Base-by-base conservation (phyloP, 805 yeast species). In the Candida nemodendra region DNA sequence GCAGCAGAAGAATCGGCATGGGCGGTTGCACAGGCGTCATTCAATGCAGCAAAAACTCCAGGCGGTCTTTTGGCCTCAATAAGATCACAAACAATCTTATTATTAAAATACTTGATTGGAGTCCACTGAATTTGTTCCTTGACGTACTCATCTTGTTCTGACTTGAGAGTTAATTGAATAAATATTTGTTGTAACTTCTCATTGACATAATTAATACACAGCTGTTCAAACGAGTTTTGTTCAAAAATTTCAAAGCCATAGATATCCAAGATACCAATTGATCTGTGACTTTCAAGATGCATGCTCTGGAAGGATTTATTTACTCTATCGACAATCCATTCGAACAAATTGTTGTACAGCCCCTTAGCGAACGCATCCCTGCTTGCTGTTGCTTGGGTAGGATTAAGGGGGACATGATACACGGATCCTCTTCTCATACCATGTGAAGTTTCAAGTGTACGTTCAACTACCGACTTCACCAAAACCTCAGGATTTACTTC, bases 1-100 rank as follows among this genome's bases (percentile, higher is more conserved):
- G 98, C 98, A 14, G 98, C 99, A 36, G 69, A 74, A 1, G 96
- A 84, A 58, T 93, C 98, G 3, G 99, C 99, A 60, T 93, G 99
- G 0, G 99, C 99, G 18, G 98, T 93, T 25, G 96, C 97, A 55
- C 89, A 83, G 1, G 98, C 91, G 69, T 93, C 99, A 64, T 91
- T 93, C 65, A 93, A 74, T 3, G 96, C 95, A 2, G 98, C 95
- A 68, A 93, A 90, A 30, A 93, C 74, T 42, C 99, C 99, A 1
- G 97, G 97, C 1, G 99, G 98, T 56, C 96, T 79, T 43, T 79
- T 78, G 19, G 87, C 84, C 65, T 93, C 99, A 57, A 93, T 93
- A 58, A 93, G 73, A 53, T 93, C 99, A 69, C 98, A 93, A 21
- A 93, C 99, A 50, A 93, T 83, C 65, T 91, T 82, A 66, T 93